phyloP scores from a whole-genome alignment of 306 rosid species.

The Biancaea sappan region DNA sequence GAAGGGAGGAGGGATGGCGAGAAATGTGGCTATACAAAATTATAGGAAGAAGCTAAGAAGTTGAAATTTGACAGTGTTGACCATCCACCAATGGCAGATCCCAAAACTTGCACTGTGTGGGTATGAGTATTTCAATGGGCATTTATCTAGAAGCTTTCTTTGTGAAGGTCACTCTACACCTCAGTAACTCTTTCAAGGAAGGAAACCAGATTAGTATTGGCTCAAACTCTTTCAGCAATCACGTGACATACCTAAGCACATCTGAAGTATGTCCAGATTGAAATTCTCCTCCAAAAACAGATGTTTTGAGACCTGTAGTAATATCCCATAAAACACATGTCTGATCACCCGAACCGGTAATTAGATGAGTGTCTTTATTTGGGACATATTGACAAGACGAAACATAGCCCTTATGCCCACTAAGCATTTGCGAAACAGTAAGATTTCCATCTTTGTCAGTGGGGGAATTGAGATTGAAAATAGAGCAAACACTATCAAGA shows the following conservation, averaged over 20 bases:
- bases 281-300: conserved; percentile 98
- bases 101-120: not conserved
- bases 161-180: conserved; percentile 19
- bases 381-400: conserved; percentile 96
- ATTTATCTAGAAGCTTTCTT: conserved; percentile 13
- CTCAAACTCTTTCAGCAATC: conserved; percentile 23
- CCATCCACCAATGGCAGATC: not conserved
- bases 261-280: conserved; percentile 97
- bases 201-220: conserved; percentile 18
- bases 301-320: conserved; percentile 88
- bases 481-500: conserved; percentile 94
- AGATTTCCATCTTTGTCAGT: conserved; percentile 77
- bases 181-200: conserved; percentile 1
- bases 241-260: conserved; percentile 67
- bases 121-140: not conserved
- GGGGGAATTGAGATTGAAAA: conserved; percentile 88
- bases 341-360: conserved; percentile 93
- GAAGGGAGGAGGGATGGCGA: not conserved
- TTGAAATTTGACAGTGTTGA: not conserved
- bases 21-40: not conserved
- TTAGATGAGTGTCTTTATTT: conserved; percentile 84
- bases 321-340: conserved; percentile 97
- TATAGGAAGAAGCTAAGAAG: not conserved
- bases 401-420: conserved; percentile 94
- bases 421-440: conserved; percentile 71